Evolutionary conservation across 345 rosid genomes (phyloP).

Genomic region (Sisymbrium altissimum): DNA sequence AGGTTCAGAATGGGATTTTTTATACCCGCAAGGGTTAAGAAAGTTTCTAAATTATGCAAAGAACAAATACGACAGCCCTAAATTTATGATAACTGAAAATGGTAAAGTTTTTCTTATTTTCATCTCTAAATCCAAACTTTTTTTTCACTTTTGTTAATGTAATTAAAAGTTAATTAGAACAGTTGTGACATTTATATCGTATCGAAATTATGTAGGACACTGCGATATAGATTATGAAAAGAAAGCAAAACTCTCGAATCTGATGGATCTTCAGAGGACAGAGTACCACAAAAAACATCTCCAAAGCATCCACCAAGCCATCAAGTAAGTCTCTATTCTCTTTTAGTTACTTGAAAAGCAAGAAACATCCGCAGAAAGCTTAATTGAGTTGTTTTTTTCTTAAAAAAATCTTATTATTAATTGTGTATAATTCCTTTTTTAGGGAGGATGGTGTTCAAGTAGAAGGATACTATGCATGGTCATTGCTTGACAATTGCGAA

Average conservation of each 20-base stretch:
- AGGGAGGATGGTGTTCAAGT: slow-evolving; percentile 46
- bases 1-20: slow-evolving; percentile 32
- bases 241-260: slow-evolving; percentile 16
- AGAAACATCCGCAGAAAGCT: background rate
- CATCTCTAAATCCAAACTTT: background rate
- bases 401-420: background rate
- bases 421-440: background rate
- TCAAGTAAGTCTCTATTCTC: slow-evolving; percentile 3
- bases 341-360: background rate
- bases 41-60: slow-evolving; percentile 36
- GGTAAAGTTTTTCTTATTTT: slow-evolving; percentile 21
- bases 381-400: background rate
- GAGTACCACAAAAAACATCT: slow-evolving; percentile 30
- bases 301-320: slow-evolving; percentile 17
- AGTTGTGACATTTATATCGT: background rate
- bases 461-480: slow-evolving; percentile 57
- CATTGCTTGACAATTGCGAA: slow-evolving; percentile 55
- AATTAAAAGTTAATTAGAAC: background rate
- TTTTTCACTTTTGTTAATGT: no score
- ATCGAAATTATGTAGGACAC: slow-evolving; percentile 1
- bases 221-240: slow-evolving; percentile 14
- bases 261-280: slow-evolving; percentile 29
- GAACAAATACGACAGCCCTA: slow-evolving; percentile 31
- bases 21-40: slow-evolving; percentile 41
- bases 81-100: slow-evolving; percentile 48